phyloP scores from a whole-genome alignment of 179 eudicot genomes.

The Spergularia azorica region DNA sequence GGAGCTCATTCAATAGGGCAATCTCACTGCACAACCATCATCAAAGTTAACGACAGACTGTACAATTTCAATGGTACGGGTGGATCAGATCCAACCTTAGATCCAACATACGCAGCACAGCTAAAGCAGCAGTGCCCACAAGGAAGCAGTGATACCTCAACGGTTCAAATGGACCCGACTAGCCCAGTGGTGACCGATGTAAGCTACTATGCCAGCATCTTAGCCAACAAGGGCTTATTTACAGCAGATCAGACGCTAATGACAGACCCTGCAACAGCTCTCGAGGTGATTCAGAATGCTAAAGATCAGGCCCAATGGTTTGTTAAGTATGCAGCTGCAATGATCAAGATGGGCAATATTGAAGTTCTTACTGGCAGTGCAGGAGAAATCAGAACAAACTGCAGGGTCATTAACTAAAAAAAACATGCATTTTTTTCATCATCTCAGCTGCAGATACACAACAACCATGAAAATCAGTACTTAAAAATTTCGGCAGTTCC shows the following conservation, averaged over 20 bases:
- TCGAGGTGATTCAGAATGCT: constrained; percentile 51
- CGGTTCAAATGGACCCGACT: constrained; percentile 66
- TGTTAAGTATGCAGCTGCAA: constrained; percentile 53
- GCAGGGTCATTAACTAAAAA: constrained; percentile 52
- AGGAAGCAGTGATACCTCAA: constrained; percentile 35
- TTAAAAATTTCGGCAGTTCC: background rate
- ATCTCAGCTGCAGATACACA: background rate
- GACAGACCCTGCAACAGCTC: constrained; percentile 34
- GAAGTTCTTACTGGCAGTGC: constrained; percentile 51
- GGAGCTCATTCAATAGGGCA: constrained; percentile 80
- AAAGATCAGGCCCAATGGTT: constrained; percentile 38
- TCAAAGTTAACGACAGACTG: constrained; percentile 31
- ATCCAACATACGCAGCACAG: constrained; percentile 47
- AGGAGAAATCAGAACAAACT: constrained; percentile 68
- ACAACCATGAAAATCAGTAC: background rate
- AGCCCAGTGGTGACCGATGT: constrained; percentile 47
- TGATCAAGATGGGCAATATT: constrained; percentile 74
- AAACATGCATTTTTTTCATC: background rate
- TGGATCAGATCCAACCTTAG: constrained; percentile 51
- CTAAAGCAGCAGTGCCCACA: constrained; percentile 61
- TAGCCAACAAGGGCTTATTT: constrained; percentile 53
- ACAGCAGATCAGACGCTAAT: constrained; percentile 69
- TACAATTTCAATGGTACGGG: constrained; percentile 54
- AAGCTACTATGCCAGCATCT: constrained; percentile 47
- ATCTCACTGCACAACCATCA: constrained; percentile 67